Evolutionary conservation across 805 yeast genomes (phyloP).

Genomic region (Spathaspora hagerdaliae): DNA sequence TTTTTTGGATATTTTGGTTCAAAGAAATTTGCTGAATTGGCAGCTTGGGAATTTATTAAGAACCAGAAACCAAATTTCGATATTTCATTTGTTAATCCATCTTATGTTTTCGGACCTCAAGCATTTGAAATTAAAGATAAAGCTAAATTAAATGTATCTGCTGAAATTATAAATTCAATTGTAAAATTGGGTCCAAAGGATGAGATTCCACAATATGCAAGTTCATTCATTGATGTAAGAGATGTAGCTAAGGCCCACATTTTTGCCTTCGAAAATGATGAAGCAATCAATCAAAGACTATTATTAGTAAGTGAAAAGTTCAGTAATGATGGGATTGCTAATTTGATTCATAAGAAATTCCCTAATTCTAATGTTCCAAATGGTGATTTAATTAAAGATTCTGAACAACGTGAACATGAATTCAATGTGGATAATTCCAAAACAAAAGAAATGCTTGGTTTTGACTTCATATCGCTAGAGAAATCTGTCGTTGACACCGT

Average conservation of each 20-base stretch:
- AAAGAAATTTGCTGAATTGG: constrained; percentile 54
- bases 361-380: constrained; percentile 8
- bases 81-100: constrained; percentile 40
- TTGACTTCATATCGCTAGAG: constrained; percentile 31
- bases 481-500: constrained; percentile 38
- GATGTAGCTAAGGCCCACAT: constrained; percentile 61
- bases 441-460: constrained; percentile 20
- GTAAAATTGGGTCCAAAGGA: constrained; percentile 20
- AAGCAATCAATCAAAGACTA: constrained; percentile 7
- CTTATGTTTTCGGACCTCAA: constrained; percentile 50
- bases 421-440: not conserved
- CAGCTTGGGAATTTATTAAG: constrained; percentile 54
- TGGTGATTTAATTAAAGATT: not conserved
- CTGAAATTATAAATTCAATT: constrained; percentile 22
- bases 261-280: constrained; percentile 41
- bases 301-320: constrained; percentile 24
- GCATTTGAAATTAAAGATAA: constrained; percentile 29
- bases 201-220: constrained; percentile 8
- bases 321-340: constrained; percentile 26
- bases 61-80: constrained; percentile 27
- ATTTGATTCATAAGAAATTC: constrained; percentile 22
- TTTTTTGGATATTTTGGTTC: constrained; percentile 49
- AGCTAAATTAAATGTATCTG: constrained; percentile 17
- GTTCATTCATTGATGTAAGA: constrained; percentile 48
- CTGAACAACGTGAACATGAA: not conserved